phyloP scores from a whole-genome alignment of 495 filamentous ascomycete species.

The Neurospora sp. region DNA sequence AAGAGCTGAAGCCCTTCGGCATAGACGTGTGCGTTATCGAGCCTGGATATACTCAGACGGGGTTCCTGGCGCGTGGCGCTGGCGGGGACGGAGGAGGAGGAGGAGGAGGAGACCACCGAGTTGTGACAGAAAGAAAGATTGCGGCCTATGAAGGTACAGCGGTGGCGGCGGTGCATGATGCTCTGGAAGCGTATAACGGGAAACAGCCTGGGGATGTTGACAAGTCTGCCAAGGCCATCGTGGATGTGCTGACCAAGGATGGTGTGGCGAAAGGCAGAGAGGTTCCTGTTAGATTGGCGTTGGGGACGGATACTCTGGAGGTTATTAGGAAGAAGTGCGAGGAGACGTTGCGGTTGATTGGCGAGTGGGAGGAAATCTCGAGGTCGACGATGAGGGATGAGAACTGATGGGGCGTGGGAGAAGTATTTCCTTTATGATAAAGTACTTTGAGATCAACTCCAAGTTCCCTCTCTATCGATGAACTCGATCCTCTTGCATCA shows the following conservation, averaged over 20 bases:
- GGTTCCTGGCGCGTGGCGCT: conserved; percentile 12
- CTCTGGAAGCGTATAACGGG: conserved; percentile 16
- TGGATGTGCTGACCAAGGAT: conserved; percentile 34
- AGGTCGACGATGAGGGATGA: conserved; percentile 1
- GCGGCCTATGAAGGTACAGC: conserved; percentile 19
- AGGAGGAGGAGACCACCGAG: conserved; percentile 13
- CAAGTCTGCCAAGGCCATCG: conserved; percentile 34
- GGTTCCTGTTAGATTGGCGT: conserved; percentile 22
- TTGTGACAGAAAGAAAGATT: conserved; percentile 20
- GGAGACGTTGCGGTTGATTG: conserved; percentile 20
- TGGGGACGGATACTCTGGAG: conserved; percentile 24
- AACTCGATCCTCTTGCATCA: background rate
- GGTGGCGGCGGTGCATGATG: conserved; percentile 11
- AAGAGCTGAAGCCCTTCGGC: conserved; percentile 34
- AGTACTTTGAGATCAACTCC: background rate
- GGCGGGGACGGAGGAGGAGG: conserved; percentile 3
- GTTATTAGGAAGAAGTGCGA: conserved; percentile 22
- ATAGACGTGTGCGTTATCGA: conserved; percentile 38
- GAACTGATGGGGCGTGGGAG: background rate
- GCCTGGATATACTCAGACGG: conserved; percentile 37
- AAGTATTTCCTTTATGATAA: background rate
- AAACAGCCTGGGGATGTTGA: conserved; percentile 35
- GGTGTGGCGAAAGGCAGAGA: conserved; percentile 26
- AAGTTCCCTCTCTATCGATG: background rate
- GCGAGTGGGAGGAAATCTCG: conserved; percentile 27